Evolutionary conservation across 345 rosid genomes (phyloP), one percentile per base, ranked within the genome.

Genomic region (Draba incana): DNA sequence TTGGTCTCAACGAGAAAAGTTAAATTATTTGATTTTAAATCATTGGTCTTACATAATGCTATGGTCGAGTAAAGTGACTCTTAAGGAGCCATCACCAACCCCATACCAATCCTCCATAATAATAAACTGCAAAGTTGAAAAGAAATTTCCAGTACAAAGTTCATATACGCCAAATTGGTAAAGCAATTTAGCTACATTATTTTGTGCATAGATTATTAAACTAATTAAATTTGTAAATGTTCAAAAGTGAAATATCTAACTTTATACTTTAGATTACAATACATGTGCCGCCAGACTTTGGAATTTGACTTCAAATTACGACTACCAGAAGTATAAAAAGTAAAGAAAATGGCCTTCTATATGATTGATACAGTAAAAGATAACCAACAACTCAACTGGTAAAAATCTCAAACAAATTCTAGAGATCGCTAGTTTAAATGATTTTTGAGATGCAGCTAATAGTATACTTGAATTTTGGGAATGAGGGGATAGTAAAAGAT

Each of bases 271-370:
- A 13, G 11, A 33, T 30, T 57, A 65, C 24, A 39, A 42, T 63
- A 47, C 4, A 7, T 10, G 57, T 45, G 67, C 71, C 41, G 47
- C 66, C 66, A 50, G 24, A 50, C 20, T 66, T 58, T 42, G 15
- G 47, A 73, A 14, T 57, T 64, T 73, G 71, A 73, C 71, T 73
- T 57, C 61, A 23, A 64, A 64, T 57, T 57, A 20, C 51, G 60
- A 49, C 38, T 44, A 48, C 52, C 20, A 24, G 33, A 1, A 61
- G 3, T 12, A 41, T 10, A 6, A 51, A 35, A 8, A 35, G 1
- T 0, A 6, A 33, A 5, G 6, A 23, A 37, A 64, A 28, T 3
- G 33, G n/a, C 49, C 45, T 70, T 52, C 54, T 28, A 14, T 42
- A 23, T 54, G 44, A 44, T 8, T 52, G 20, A 20, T 20, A 20